Base-by-base conservation (phyloP, 176 grass and related monocot genomes). In the Triticum monococcum region DNA sequence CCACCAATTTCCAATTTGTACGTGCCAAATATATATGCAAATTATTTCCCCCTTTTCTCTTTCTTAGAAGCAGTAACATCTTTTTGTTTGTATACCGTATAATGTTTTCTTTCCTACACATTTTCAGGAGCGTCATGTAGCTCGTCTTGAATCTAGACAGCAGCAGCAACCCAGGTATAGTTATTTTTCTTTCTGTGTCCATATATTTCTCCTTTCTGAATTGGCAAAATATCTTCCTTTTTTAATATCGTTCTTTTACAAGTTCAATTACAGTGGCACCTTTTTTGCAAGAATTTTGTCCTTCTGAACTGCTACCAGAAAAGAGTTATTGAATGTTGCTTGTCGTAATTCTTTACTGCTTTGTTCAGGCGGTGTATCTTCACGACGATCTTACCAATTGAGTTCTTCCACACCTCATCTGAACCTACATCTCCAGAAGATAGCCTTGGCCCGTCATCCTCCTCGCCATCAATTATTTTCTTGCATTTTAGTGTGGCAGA, bases 41-140 rank as follows among this genome's bases (percentile, higher is more conserved):
- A 9, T 24, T 76, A 52, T 68, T 79, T 43, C 28, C 12, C 40
- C 31, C 30, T 41, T 3, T 4, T 25, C 8, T 56, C 7, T 38
- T 38, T 46, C 9, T 57, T 10, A 79, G 65, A 83, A 74, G 35
- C 25, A 32, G 17, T 20, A 45, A 23, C 63, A 59, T 83, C 24
- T 62, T 71, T 33, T 69, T n/a, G 8, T 76, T 59, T 14, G 48
- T 67, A 6, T 28, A 23, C 20, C 40, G 10, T 87, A 8, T 79
- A 79, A 87, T 45, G 11, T 65, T 68, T 66, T 12, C 23, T 37
- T 77, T 28, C 46, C 48, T 76, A 63, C 28, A 24, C 7, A 30
- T 87, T 80, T 84, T 37, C 89, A 91, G 89, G 89, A 91, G 71
- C 85, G 81, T 62, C 81, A 76, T 62, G 85, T 87, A 77, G 85